Evolutionary conservation across 345 rosid species (phyloP), one percentile per base, ranked within the genome.

Genomic region (Eucalyptus marginata): DNA sequence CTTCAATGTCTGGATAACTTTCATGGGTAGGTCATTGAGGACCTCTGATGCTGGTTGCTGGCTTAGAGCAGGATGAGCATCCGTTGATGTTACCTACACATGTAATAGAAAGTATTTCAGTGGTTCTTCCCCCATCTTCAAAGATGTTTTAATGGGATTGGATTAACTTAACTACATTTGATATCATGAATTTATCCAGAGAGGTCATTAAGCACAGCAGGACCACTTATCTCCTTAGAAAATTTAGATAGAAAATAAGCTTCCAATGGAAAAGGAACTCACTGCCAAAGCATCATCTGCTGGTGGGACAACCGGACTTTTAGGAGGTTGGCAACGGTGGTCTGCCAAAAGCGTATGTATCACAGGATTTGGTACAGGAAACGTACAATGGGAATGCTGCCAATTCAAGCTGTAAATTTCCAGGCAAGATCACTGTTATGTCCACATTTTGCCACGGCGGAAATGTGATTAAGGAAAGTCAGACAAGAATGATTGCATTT

Each of bases 371-470:
- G 93, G 89, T 49, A 51, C 89, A 40, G 95, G 95, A 90, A 88
- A 6, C 86, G n/a, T 49, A 88, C 96, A 93, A 11, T 43, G 91
- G 46, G 85, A 40, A 87, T 93, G 95, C 93, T 94, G 95, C 95
- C 95, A 94, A 85, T 93, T 95, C 86, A 95, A 86, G 90, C 96
- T 95, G 95, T 86, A 88, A 91, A 33, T 86, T 88, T 52, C 89
- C 58, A 90, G 80, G 43, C 36, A 68, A 33, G 20, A 17, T 68
- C 43, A 68, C 36, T 9, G 24, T 68, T 8, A 68, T 36, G 22
- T 9, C 80, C 80, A 68, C 80, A 68, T 68, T 68, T 68, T 68
- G 24, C 24, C 24, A 33, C 2, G 13, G 43, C 43, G 80, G 43
- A 31, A 68, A 68, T 12, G 10, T 10, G 43, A 68, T 68, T 68